Evolutionary conservation across 768 basidiomycete genomes (phyloP), one percentile per base, ranked within the genome.

Genomic region (Artomyces pyxidatus): DNA sequence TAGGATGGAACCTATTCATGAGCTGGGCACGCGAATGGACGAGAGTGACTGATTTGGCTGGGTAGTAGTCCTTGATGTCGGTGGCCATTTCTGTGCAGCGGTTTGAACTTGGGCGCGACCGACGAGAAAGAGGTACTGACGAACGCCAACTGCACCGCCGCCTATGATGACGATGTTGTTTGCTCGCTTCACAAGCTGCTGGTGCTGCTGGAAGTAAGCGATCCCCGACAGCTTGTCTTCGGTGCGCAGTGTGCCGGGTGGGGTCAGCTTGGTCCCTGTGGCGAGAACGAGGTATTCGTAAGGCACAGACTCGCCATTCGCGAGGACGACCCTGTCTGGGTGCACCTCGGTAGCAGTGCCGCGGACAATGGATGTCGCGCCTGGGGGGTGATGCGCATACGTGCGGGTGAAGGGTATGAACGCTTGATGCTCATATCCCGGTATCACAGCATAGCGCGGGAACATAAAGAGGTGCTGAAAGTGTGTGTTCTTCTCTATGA

Each of bases 71-170:
- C 19, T 57, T 52, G 47, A 62, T 59, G 52, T 65, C 63, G 16
- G 57, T 54, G 6, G 62, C 59, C 42, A 62, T 55, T 27, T 65
- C 63, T 64, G 47, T n/a, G n/a, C n/a, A n/a, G n/a, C n/a, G n/a
- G n/a, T n/a, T n/a, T n/a, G n/a, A n/a, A n/a, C n/a, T n/a, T n/a
- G n/a, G n/a, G n/a, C n/a, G n/a, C n/a, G n/a, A n/a, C n/a, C n/a
- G n/a, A n/a, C n/a, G n/a, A n/a, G 12, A 22, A 28, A 7, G 28
- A 40, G 32, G n/a, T 16, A 55, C 61, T 29, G 37, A 64, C 63
- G 63, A n/a, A 70, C 57, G 5, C 71, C 71, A 7, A 68, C 65
- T 8, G 71, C 65, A 3, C 71, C 71, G 27, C 64, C 69, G 12
- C 71, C 71, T 19, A 69, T 46, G 19, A 72, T 55, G 25, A 68